A percentile compares a stretch with the other conserved stretches of the same genome.
phyloP scores from a whole-genome alignment of 2,329 filamentous ascomycete genomes.

The Microsporum canis region DNA sequence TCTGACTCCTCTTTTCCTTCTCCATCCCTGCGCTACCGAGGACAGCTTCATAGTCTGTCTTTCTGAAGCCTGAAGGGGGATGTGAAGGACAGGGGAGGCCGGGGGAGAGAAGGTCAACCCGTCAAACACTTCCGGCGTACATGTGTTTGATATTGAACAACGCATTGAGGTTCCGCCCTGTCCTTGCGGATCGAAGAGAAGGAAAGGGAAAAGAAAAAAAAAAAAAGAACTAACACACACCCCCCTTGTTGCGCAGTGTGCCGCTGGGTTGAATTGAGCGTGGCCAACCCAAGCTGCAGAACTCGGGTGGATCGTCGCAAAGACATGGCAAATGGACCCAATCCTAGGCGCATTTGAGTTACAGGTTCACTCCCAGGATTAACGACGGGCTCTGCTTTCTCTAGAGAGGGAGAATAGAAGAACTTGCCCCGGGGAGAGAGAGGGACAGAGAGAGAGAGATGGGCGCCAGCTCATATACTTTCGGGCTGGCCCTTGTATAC shows the following conservation, averaged over 20 bases:
- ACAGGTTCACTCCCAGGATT: neutral
- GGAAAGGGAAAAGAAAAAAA: too few species aligned
- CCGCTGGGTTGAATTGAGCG: neutral
- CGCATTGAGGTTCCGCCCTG: neutral
- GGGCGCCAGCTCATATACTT: neutral
- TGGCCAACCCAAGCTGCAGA: slow-evolving; percentile 5
- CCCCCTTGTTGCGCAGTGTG: neutral
- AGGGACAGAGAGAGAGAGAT: neutral
- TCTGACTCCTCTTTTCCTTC: slow-evolving; percentile 2
- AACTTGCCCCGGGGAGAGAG: neutral
- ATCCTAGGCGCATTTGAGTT: slow-evolving; percentile 3
- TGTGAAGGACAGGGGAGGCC: neutral
- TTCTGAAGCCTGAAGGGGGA: neutral
- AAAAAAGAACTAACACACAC: neutral
- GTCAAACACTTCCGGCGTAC: neutral
- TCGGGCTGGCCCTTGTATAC: neutral
- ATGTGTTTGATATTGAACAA: neutral
- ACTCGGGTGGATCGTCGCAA: slow-evolving; percentile 4
- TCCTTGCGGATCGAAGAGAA: neutral
- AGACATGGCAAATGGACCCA: slow-evolving; percentile 5
- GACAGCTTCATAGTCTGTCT: neutral
- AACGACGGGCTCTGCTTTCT: neutral
- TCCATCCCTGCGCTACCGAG: neutral
- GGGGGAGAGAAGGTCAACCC: neutral
- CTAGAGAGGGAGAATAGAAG: neutral